These are phyloP conservation scores for Protomyces pachydermus DNA, from an alignment of 1,139 yeast genomes.

Conservation along the genomic window DNA sequence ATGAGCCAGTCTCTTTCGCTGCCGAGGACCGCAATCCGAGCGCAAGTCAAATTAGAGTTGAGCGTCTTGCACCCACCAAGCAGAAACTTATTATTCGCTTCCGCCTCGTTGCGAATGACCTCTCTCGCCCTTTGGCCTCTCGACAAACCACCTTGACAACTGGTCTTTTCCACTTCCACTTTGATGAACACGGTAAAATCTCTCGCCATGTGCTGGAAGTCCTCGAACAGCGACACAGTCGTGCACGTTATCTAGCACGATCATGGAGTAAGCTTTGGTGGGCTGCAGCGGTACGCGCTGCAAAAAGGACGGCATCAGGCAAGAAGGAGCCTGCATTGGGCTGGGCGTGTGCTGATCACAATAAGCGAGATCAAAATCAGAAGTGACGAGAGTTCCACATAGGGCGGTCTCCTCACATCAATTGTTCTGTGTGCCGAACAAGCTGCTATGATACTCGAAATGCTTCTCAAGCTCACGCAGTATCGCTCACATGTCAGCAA, in stretches of 20 bases:
- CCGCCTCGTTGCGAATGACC: neutral
- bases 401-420: no score
- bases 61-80: neutral
- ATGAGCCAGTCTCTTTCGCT: neutral
- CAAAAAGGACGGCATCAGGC: neutral
- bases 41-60: neutral
- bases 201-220: constrained; percentile 18
- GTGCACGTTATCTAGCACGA: neutral
- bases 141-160: neutral
- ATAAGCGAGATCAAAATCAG: no score
- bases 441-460: no score
- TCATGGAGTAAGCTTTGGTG: neutral
- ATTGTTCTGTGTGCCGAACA: no score
- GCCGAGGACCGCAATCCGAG: neutral
- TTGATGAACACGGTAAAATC: constrained; percentile 13
- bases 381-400: no score
- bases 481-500: no score
- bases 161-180: constrained; percentile 24
- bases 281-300: neutral
- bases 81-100: constrained; percentile 7
- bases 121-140: neutral
- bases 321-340: neutral
- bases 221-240: constrained; percentile 6
- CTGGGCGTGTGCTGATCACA: neutral
- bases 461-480: no score